phyloP scores from a whole-genome alignment of 73 alveolate species.

The Paraurostyla sp. region DNA sequence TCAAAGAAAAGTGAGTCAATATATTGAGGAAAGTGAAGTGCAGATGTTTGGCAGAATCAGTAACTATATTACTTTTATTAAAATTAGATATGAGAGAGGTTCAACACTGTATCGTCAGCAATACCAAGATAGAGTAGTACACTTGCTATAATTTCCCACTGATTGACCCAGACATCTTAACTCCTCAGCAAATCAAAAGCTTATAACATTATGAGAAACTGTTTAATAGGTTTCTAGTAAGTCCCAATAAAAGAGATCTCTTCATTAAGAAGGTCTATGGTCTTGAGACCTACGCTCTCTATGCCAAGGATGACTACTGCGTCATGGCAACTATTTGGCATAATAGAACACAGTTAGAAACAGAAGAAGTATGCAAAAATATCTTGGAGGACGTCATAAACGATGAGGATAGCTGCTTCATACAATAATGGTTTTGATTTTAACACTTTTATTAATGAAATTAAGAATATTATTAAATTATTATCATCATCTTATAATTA shows the following conservation, averaged over 20 bases:
- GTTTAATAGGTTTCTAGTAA: conserved; percentile 11
- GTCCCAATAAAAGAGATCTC: neutral
- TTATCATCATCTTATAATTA: neutral
- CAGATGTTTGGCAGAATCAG: conserved; percentile 13
- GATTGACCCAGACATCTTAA: neutral
- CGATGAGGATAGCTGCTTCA: conserved; percentile 17
- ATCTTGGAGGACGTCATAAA: neutral
- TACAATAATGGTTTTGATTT: neutral
- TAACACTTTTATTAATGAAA: no score
- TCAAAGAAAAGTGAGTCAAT: neutral
- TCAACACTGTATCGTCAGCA: neutral
- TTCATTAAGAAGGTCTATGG: conserved; percentile 38
- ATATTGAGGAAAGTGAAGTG: conserved; percentile 10
- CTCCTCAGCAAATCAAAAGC: neutral
- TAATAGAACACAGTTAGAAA: conserved; percentile 28
- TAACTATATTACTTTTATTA: neutral
- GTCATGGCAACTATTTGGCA: conserved; percentile 49
- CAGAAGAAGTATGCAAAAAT: conserved; percentile 27
- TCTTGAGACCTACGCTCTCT: conserved; percentile 34
- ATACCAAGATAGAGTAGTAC: neutral
- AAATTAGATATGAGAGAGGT: conserved; percentile 36
- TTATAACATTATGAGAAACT: conserved; percentile 49
- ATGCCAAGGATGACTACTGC: neutral
- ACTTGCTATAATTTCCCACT: conserved; percentile 44
- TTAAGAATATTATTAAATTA: no score